Conservation (phyloP, 495 filamentous ascomycete genomes). For the Annulohypoxylon moriforme region DNA sequence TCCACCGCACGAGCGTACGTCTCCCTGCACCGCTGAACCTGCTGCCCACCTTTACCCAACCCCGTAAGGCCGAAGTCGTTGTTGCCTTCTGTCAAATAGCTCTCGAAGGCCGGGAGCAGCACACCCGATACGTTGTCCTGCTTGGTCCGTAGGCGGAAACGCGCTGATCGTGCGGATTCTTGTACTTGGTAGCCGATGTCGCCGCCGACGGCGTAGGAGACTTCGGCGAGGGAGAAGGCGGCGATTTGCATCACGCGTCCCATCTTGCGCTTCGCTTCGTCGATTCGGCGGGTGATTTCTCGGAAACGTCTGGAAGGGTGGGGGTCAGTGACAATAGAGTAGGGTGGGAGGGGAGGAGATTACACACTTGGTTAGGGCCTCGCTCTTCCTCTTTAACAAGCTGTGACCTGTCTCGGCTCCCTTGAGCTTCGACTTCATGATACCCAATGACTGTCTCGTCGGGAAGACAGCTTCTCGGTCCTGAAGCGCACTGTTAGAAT, state of each 20-base stretch:
- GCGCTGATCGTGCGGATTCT: conserved; percentile 90
- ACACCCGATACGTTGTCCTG: conserved; percentile 99
- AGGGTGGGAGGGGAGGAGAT: neutral
- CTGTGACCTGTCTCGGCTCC: conserved; percentile 91
- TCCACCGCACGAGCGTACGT: conserved; percentile 98
- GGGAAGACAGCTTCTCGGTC: conserved; percentile 96
- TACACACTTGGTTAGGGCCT: conserved; percentile 85
- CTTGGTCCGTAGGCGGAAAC: conserved; percentile 90
- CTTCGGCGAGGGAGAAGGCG: conserved; percentile 96
- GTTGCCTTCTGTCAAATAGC: conserved; percentile 83
- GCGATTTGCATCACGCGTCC: conserved; percentile 99
- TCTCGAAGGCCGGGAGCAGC: conserved; percentile 91
- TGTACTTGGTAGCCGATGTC: conserved; percentile 97
- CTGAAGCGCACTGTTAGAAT: conserved; percentile 54
- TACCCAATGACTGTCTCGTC: conserved; percentile 92
- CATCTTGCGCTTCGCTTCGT: conserved; percentile 99
- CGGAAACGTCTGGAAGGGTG: conserved; percentile 78
- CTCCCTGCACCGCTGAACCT: conserved; percentile 93
- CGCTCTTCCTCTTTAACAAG: conserved; percentile 90
- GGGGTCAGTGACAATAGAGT: conserved; percentile 21
- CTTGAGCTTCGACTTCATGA: conserved; percentile 99
- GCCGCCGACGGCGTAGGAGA: conserved; percentile 95
- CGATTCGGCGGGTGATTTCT: conserved; percentile 97
- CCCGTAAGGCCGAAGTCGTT: conserved; percentile 98
- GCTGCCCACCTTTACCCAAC: conserved; percentile 95